Evolutionary conservation across 352 stramenopile species (phyloP).

Genomic region (Pythium plurisporium): DNA sequence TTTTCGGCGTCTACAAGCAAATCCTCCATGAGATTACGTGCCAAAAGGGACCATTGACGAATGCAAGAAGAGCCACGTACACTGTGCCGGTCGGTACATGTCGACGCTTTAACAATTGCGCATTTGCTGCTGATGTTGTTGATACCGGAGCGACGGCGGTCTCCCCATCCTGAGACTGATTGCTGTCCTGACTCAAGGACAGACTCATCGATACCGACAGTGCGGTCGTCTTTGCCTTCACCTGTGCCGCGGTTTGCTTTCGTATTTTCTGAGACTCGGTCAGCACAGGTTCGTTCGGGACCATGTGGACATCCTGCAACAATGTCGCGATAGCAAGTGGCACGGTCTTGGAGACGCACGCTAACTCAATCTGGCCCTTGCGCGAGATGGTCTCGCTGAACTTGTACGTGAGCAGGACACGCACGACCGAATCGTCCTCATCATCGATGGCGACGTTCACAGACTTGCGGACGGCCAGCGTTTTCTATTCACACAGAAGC

Average conservation of each 20-base stretch:
- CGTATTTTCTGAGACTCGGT: slow-evolving; percentile 25
- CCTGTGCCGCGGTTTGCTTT: not conserved
- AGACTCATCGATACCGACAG: not conserved
- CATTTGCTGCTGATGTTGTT: not conserved
- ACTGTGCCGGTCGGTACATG: slow-evolving; percentile 40
- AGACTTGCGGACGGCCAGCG: slow-evolving; percentile 31
- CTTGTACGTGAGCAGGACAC: slow-evolving; percentile 51
- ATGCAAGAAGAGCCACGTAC: slow-evolving; percentile 24
- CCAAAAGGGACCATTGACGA: not conserved
- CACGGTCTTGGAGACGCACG: slow-evolving; percentile 26
- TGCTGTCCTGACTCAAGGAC: slow-evolving; percentile 5
- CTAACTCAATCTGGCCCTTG: slow-evolving; percentile 37
- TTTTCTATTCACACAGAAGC: slow-evolving; percentile 23
- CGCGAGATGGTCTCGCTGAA: slow-evolving; percentile 53
- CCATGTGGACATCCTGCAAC: slow-evolving; percentile 34
- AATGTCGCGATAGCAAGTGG: slow-evolving; percentile 32
- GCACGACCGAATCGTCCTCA: not conserved
- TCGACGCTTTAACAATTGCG: slow-evolving; percentile 38
- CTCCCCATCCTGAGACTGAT: slow-evolving; percentile 10
- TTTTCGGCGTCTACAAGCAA: slow-evolving; percentile 53
- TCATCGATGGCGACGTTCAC: slow-evolving; percentile 36
- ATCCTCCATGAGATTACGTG: too few species aligned
- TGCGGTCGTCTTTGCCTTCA: not conserved
- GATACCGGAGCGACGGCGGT: slow-evolving; percentile 3
- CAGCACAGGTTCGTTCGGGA: slow-evolving; percentile 30